Conservation (phyloP, 2,329 filamentous ascomycete species). For the Curvularia sp. region DNA sequence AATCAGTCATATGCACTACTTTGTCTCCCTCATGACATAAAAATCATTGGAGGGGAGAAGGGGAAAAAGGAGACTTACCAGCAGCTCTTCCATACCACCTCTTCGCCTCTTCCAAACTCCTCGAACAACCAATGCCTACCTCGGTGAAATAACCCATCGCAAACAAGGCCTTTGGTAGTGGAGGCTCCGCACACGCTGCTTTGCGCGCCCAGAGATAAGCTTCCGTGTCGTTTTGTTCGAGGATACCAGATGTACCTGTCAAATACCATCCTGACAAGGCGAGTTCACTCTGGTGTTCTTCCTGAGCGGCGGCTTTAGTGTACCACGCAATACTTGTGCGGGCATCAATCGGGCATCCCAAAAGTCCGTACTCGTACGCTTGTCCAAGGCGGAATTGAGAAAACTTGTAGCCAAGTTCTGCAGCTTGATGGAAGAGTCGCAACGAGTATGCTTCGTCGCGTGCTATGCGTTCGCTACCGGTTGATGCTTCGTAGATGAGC, state of each 20-base stretch:
- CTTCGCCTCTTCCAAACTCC: constrained; percentile 93
- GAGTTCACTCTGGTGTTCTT: constrained; percentile 88
- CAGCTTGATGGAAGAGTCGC: constrained; percentile 83
- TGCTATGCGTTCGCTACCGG: constrained; percentile 69
- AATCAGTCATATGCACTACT: constrained; percentile 22
- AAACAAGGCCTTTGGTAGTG: constrained; percentile 90
- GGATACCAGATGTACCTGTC: constrained; percentile 84
- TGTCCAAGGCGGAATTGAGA: constrained; percentile 89
- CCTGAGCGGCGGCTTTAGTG: constrained; percentile 85
- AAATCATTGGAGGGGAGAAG: background rate
- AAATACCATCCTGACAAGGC: constrained; percentile 76
- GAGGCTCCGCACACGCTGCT: constrained; percentile 78
- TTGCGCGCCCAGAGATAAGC: constrained; percentile 97
- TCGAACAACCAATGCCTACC: constrained; percentile 85
- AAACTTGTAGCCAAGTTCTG: constrained; percentile 91
- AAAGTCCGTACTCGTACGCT: constrained; percentile 85
- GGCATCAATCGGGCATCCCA: constrained; percentile 84
- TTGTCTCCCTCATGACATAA: background rate
- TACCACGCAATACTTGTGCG: constrained; percentile 93
- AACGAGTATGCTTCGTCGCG: constrained; percentile 82
- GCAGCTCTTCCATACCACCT: constrained; percentile 98
- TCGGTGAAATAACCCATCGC: constrained; percentile 99
- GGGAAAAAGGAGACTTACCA: constrained; percentile 68
- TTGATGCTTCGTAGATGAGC: constrained; percentile 69
- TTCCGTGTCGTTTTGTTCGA: constrained; percentile 92